Conservation (phyloP, 139 green algal genomes). For the Diplosphaera chodatii region DNA sequence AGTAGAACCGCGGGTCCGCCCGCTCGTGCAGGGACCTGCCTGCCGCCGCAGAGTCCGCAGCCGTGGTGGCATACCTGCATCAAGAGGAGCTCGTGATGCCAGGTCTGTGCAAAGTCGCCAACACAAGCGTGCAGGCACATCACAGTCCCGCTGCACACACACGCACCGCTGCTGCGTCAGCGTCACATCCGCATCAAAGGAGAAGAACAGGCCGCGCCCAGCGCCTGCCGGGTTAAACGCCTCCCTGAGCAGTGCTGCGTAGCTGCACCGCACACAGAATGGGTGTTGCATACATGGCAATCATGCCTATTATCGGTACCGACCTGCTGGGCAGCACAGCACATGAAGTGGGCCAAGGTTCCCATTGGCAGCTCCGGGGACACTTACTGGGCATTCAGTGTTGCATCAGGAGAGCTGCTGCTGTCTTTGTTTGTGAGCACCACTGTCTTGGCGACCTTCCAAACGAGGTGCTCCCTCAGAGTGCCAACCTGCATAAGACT, state of each 20-base stretch:
- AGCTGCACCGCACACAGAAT: slow-evolving; percentile 20
- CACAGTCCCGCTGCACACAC: no score
- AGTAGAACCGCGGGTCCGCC: slow-evolving; percentile 64
- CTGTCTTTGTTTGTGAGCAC: slow-evolving; percentile 38
- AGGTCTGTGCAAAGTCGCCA: no score
- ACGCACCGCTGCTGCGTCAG: slow-evolving; percentile 64
- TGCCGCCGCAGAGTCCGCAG: background rate
- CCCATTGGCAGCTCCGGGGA: no score
- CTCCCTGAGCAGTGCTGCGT: slow-evolving; percentile 36
- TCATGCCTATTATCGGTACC: no score
- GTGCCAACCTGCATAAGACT: no score
- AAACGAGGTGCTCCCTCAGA: slow-evolving; percentile 47
- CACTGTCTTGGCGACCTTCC: slow-evolving; percentile 37
- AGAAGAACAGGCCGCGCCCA: slow-evolving; percentile 69
- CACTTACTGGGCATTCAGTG: background rate
- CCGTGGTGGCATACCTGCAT: slow-evolving; percentile 16
- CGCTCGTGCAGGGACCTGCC: slow-evolving; percentile 17
- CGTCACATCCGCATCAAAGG: slow-evolving; percentile 63
- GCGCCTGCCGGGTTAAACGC: slow-evolving; percentile 48
- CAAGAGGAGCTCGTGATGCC: no score
- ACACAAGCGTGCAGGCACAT: no score
- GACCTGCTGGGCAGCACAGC: no score
- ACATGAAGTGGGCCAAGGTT: no score
- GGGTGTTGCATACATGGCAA: no score
- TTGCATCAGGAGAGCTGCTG: background rate